Conservation (phyloP, 2,329 filamentous ascomycete genomes). For the Colletotrichum lindemuthianum region DNA sequence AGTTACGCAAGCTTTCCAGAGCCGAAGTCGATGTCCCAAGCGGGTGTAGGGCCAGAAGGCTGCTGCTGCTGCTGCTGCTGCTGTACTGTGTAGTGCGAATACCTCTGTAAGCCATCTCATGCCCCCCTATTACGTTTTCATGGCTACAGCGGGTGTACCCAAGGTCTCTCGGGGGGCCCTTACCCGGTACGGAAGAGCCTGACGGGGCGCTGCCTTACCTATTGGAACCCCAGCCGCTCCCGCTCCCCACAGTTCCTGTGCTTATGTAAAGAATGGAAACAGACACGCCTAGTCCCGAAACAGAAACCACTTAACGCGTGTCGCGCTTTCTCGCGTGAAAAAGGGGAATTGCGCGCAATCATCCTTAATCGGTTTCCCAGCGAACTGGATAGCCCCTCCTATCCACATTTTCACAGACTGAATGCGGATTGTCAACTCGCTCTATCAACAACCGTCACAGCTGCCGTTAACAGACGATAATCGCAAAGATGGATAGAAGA, state of each 20-base stretch:
- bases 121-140: no score
- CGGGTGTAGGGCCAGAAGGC: neutral
- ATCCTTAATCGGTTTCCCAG: constrained; percentile 21
- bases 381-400: constrained; percentile 28
- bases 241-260: no score
- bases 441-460: constrained; percentile 12
- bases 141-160: no score
- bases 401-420: constrained; percentile 31
- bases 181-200: no score
- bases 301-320: constrained; percentile 33
- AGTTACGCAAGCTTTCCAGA: constrained; percentile 16
- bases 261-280: no score
- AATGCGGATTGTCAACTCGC: constrained; percentile 22
- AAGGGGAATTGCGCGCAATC: constrained; percentile 19
- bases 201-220: no score
- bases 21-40: constrained; percentile 5
- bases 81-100: no score
- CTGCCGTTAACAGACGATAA: neutral
- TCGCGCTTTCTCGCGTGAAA: constrained; percentile 7
- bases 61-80: no score
- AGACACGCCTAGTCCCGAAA: constrained; percentile 3
- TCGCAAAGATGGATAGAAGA: constrained; percentile 79
- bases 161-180: no score
- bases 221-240: no score
- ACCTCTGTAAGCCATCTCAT: no score